Evolutionary conservation across 1,284 basidiomycete genomes (phyloP).

Genomic region (Stereum hirsutum): DNA sequence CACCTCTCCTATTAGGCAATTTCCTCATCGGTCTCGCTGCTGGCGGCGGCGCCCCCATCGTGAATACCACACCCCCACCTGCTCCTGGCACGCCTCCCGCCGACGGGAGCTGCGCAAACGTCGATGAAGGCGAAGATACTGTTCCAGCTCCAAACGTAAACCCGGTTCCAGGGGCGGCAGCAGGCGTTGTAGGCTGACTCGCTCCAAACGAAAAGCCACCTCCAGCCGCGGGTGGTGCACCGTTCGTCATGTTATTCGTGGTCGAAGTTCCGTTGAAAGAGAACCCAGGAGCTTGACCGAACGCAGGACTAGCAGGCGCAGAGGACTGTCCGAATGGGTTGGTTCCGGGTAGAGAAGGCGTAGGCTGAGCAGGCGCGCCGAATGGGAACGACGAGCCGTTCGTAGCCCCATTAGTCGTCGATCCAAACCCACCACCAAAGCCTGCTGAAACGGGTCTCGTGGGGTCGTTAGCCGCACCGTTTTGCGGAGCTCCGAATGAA

Average conservation of each 20-base stretch:
- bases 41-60: conserved; percentile 42
- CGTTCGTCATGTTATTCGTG: conserved; percentile 15
- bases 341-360: conserved; percentile 27
- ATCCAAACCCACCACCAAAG: conserved; percentile 34
- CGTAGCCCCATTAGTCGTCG: conserved; percentile 26
- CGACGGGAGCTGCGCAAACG: conserved; percentile 10
- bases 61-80: conserved; percentile 36
- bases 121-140: conserved; percentile 18
- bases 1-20: conserved; percentile 29
- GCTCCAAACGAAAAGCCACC: conserved; percentile 23
- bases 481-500: conserved; percentile 16
- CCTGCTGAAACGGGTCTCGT: conserved; percentile 22
- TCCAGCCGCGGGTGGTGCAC: conserved; percentile 11
- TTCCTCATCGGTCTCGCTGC: conserved; percentile 40
- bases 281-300: conserved; percentile 16
- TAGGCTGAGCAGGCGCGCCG: conserved; percentile 21
- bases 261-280: conserved; percentile 27
- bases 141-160: conserved; percentile 17
- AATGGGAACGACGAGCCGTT: conserved; percentile 37
- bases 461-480: conserved; percentile 15
- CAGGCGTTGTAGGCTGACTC: conserved; percentile 50
- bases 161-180: conserved; percentile 4
- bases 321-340: conserved; percentile 24
- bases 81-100: conserved; percentile 32
- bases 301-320: conserved; percentile 46